Conservation (phyloP, 257 asterid genomes). For the Nyctanthes arbortristis region DNA sequence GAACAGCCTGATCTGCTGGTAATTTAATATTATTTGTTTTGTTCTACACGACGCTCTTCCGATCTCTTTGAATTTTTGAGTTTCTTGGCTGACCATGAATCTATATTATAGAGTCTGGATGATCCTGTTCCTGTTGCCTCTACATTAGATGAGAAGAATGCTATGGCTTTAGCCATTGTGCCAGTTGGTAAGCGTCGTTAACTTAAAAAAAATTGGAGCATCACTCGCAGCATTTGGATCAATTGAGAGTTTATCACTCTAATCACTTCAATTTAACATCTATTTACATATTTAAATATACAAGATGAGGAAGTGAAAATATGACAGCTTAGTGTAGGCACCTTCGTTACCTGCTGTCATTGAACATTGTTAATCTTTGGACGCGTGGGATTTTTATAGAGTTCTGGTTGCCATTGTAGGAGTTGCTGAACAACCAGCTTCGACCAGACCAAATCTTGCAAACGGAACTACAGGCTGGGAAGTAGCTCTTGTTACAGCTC, state of each 20-base stretch:
- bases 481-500: conserved; percentile 83
- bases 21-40: conserved; percentile 10
- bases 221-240: not conserved
- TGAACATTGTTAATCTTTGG: not conserved
- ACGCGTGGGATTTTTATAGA: conserved; percentile 8
- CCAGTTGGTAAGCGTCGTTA: conserved; percentile 62
- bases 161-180: conserved; percentile 90
- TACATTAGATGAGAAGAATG: conserved; percentile 83
- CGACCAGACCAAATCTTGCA: conserved; percentile 44
- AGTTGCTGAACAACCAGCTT: conserved; percentile 53
- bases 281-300: not conserved
- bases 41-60: not conserved
- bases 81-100: conserved; percentile 13
- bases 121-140: conserved; percentile 77
- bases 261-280: not conserved
- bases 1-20: conserved; percentile 82
- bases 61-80: conserved; percentile 6
- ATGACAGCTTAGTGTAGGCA: not conserved
- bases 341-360: conserved; percentile 7
- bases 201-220: not conserved
- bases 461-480: conserved; percentile 93
- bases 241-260: not conserved
- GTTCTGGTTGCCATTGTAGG: conserved; percentile 23
- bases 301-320: not conserved
- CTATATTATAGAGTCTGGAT: conserved; percentile 55